Evolutionary conservation across 345 rosid species (phyloP), one percentile per base, ranked within the genome.

Genomic region (Mallotus nudiflorus): DNA sequence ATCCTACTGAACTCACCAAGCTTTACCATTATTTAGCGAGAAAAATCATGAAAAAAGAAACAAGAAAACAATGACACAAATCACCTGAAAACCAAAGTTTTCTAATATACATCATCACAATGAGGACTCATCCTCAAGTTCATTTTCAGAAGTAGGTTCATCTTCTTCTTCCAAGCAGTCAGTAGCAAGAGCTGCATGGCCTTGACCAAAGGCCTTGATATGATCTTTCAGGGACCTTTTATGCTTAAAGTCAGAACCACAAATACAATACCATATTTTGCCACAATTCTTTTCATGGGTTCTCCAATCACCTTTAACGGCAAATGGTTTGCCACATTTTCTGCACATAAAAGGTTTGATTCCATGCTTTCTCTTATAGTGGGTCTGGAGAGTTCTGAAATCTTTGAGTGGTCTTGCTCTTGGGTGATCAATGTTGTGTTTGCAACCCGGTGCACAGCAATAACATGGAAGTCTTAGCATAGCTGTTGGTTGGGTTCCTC

Each of bases 261-360:
- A 90, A 67, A 82, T 60, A 79, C 93, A 90, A 69, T 85, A 85
- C 93, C 96, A 90, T 67, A 88, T 77, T 80, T 84, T 90, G 24
- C 96, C 96, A 49, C 96, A 88, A 37, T 90, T 90, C 85, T 90
- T 90, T 80, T 90, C 96, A 73, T 90, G 96, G 54, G 96, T 88
- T 81, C 96, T 81, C 91, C 96, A 90, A 12, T 90, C 93, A 5
- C 96, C 96, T 78, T 83, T 81, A 15, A 90, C 96, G 0, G 93
- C 96, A 28, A 88, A 90, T n/a, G 91, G 75, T 71, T 87, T 90
- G 8, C 87, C 82, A 67, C 93, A 90, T 85, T 87, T 90, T 44
- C 91, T 72, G 57, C 96, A 88, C 79, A 62, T 81, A 81, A 90
- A 90, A 20, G 88, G 91, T 58, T 88, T 90, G 64, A 78, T 76